Percentiles rank a stretch among this genome's conserved stretches.
Conservation (phyloP, 2,329 filamentous ascomycete species). For the Monilinia polystroma region DNA sequence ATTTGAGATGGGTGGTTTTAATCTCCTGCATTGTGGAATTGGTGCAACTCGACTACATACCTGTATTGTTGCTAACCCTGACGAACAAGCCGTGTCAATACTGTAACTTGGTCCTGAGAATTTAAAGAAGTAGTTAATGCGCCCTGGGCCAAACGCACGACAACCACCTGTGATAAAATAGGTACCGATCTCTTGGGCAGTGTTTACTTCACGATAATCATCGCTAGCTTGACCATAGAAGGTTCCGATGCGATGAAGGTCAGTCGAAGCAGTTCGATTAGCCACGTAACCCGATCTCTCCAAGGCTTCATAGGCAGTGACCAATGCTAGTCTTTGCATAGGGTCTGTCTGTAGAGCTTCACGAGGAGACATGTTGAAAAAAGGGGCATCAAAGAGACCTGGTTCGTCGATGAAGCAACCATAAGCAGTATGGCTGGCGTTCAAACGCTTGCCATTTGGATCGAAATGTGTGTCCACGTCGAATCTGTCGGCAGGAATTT, state of each 20-base stretch:
- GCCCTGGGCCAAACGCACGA: neutral
- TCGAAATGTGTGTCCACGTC: slow-evolving; percentile 69
- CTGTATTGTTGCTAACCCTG: neutral
- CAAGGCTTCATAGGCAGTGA: slow-evolving; percentile 74
- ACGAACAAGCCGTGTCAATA: neutral
- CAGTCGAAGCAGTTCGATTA: slow-evolving; percentile 25
- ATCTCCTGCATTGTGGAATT: too few relatives aligned
- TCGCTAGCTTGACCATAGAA: slow-evolving; percentile 28
- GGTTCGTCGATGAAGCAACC: slow-evolving; percentile 69
- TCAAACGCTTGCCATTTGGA: slow-evolving; percentile 67
- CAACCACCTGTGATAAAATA: slow-evolving; percentile 34
- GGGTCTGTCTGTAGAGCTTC: slow-evolving; percentile 77
- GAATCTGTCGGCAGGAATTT: slow-evolving; percentile 63
- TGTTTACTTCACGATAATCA: slow-evolving; percentile 26
- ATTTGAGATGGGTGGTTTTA: too few relatives aligned
- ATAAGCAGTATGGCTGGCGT: slow-evolving; percentile 71
- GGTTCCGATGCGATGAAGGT: slow-evolving; percentile 43
- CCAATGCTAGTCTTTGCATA: slow-evolving; percentile 71
- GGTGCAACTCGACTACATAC: too few relatives aligned
- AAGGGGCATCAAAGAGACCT: slow-evolving; percentile 71
- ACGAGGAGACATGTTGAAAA: slow-evolving; percentile 56
- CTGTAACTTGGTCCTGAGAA: neutral
- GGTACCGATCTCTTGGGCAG: slow-evolving; percentile 28
- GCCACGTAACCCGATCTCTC: slow-evolving; percentile 72
- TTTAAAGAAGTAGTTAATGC: neutral